Percentiles rank a stretch among this genome's conserved stretches.
Conservation (phyloP, 2,329 filamentous ascomycete genomes). For the Cladosporium sp. region DNA sequence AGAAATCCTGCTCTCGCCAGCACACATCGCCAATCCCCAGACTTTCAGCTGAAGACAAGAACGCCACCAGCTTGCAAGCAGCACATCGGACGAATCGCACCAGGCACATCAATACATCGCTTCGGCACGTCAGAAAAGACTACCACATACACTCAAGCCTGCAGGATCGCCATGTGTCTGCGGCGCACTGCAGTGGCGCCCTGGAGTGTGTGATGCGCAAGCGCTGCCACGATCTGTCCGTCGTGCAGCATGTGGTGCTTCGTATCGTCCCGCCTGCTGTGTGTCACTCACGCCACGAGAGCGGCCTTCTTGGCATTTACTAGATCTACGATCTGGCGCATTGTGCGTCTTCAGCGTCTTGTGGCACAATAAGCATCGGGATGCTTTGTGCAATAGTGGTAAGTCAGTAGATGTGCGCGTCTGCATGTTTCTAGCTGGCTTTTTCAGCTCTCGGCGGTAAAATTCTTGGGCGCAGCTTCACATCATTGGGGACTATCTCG, state of each 20-base stretch:
- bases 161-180: conserved; percentile 12
- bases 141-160: background rate
- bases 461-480: too few relatives aligned
- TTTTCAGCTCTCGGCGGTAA: too few relatives aligned
- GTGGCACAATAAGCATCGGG: too few relatives aligned
- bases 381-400: too few relatives aligned
- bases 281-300: background rate
- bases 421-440: too few relatives aligned
- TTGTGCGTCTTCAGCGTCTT: too few relatives aligned
- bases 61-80: background rate
- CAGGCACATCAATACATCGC: background rate
- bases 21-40: background rate
- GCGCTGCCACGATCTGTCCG: conserved; percentile 5
- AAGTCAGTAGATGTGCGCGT: too few relatives aligned
- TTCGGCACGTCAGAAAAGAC: background rate
- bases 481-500: too few relatives aligned
- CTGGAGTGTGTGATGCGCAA: background rate
- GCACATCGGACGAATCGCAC: background rate
- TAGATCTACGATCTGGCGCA: too few relatives aligned
- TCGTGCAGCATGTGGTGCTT: conserved; percentile 2
- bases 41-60: background rate
- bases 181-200: background rate
- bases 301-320: background rate
- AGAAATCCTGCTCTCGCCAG: background rate
- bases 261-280: background rate